A percentile compares a stretch with the other conserved stretches of the same genome.
These are phyloP conservation scores for Pelargonium myrrhifolium DNA, from an alignment of 441 rosid genomes.

Conservation along the genomic window DNA sequence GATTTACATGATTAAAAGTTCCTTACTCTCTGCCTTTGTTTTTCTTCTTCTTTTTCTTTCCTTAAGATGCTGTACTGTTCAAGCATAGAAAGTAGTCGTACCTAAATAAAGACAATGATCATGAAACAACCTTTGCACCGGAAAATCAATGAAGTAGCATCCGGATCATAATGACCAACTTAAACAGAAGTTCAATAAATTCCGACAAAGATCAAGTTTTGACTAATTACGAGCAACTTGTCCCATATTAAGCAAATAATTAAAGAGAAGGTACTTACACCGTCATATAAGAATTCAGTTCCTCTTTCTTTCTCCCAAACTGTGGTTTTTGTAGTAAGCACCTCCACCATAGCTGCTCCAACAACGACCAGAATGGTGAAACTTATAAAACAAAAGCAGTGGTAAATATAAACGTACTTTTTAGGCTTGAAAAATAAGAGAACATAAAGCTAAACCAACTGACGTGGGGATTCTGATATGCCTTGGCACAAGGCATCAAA, in stretches of 20 bases:
- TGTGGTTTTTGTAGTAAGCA: constrained; percentile 66
- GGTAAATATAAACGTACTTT: not conserved
- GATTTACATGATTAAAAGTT: not conserved
- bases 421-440: not conserved
- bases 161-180: not conserved
- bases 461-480: not conserved
- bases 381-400: not conserved
- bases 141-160: not conserved
- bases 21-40: constrained; percentile 68
- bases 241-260: not conserved
- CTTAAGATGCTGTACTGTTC: constrained; percentile 69
- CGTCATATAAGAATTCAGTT: constrained; percentile 71
- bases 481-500: not conserved
- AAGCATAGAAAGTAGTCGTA: constrained; percentile 78
- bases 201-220: not conserved
- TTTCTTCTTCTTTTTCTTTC: constrained; percentile 88
- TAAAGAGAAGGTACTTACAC: constrained; percentile 45
- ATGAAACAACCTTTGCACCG: not conserved
- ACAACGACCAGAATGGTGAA: constrained; percentile 17
- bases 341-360: constrained; percentile 76
- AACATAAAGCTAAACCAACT: not conserved
- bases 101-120: constrained; percentile 27
- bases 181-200: not conserved
- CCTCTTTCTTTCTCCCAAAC: constrained; percentile 92
- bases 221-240: not conserved